These are phyloP conservation scores for Coccinonectria pachysandricola DNA, from an alignment of 2,329 filamentous ascomycete genomes.

Conservation along the genomic window DNA sequence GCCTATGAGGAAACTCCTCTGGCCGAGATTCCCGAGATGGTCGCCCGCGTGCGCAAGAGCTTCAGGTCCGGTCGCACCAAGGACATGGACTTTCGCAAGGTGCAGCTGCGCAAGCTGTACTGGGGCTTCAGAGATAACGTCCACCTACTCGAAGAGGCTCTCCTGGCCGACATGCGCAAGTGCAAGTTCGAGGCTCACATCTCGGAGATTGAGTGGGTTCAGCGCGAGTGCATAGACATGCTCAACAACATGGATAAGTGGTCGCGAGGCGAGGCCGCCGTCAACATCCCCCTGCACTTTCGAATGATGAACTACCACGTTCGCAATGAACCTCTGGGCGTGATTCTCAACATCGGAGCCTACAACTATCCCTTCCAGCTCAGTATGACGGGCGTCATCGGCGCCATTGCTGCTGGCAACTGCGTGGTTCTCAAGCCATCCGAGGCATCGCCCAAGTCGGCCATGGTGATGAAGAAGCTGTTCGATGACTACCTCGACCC, in stretches of 20 bases:
- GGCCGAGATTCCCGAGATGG: constrained; percentile 53
- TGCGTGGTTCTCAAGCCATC: constrained; percentile 86
- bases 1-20: constrained; percentile 51
- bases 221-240: constrained; percentile 72
- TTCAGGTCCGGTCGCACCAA: constrained; percentile 76
- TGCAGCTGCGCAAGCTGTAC: constrained; percentile 88
- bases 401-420: constrained; percentile 87
- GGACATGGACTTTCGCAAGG: constrained; percentile 67
- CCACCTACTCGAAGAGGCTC: constrained; percentile 61
- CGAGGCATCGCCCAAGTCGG: constrained; percentile 66
- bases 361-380: constrained; percentile 93
- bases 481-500: constrained; percentile 67
- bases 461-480: constrained; percentile 71
- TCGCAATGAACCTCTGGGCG: constrained; percentile 78
- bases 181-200: constrained; percentile 62
- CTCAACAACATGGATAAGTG: constrained; percentile 71
- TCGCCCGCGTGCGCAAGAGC: constrained; percentile 52
- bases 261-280: constrained; percentile 68
- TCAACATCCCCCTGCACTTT: constrained; percentile 59
- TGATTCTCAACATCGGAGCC: constrained; percentile 75
- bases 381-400: constrained; percentile 66
- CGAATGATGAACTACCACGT: constrained; percentile 63
- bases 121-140: constrained; percentile 81
- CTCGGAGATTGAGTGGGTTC: constrained; percentile 66
- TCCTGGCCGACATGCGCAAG: constrained; percentile 71